Base-by-base conservation (phyloP, 2,329 filamentous ascomycete species). In the Alternaria gaisen region DNA sequence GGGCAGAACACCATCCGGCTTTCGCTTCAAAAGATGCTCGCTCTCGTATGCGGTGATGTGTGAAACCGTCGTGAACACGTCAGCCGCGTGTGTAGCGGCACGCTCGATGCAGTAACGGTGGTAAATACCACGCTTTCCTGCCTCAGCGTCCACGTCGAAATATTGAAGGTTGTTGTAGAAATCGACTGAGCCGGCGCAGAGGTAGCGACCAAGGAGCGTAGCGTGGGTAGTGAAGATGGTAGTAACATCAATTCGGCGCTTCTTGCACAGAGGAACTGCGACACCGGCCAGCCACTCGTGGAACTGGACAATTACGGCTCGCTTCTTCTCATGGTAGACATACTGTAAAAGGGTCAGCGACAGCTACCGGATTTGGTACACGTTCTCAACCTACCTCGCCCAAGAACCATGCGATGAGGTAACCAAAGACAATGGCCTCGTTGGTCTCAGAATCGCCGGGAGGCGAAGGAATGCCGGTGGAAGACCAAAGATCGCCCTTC, bases 191-290 rank as follows among this genome's bases (percentile, higher is more conserved):
- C 95, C 95, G 53, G 95, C 95, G 78, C 95, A 98, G 50, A 98
- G 91, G 77, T 99, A 98, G 73, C 95, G 90, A 64, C 95, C 95
- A 50, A 99, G 88, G 11, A 99, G 87, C 6, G 95, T 98, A 24
- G 95, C 95, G 81, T 98, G 95, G 2, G 95, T 99, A 42, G 95
- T 99, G 83, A 98, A 98, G 79, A 98, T 98, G 69, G 95, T 98
- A 18, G 95, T 98, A 52, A 97, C 87, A 76, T 98, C 95, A 80
- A 98, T 98, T 75, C 91, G 91, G 63, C 95, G 89, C 86, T 92
- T 97, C 84, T 96, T 97, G 82, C 90, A 91, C 68, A 98, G 86
- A 26, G 95, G 95, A 34, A 98, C 85, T 52, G 92, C 94, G 51
- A 98, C 95, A 80, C 94, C 95, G 11, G 95, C 91, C 56, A 99